Conservation (phyloP, 1,284 basidiomycete genomes). For the Lignosus rhinocerotis region DNA sequence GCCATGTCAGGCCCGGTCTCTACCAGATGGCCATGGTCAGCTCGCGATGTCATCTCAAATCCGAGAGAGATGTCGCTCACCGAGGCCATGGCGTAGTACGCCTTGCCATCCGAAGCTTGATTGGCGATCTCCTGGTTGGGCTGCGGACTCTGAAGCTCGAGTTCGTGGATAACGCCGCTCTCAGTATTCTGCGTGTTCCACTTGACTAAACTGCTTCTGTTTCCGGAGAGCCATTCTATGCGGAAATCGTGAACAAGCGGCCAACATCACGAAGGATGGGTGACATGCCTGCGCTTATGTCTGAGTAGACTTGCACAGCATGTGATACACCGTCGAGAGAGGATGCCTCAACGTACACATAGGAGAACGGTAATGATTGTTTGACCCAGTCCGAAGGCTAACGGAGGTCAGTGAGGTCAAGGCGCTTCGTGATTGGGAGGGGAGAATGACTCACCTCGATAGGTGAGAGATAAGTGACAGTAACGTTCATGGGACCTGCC, state of each 20-base stretch:
- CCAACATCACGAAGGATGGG: constrained; percentile 29
- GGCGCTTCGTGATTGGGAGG: background rate
- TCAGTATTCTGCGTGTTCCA: constrained; percentile 17
- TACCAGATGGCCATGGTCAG: background rate
- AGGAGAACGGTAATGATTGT: constrained; percentile 37
- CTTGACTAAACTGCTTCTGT: constrained; percentile 9
- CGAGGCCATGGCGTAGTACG: constrained; percentile 24
- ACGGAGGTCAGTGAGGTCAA: background rate
- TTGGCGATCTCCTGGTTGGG: constrained; percentile 16
- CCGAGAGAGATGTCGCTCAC: constrained; percentile 1
- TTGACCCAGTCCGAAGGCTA: constrained; percentile 35
- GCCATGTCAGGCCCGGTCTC: constrained; percentile 19
- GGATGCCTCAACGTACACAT: constrained; percentile 32
- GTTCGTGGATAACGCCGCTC: constrained; percentile 19
- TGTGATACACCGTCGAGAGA: constrained; percentile 35
- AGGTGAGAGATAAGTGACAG: constrained; percentile 24
- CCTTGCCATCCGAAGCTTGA: constrained; percentile 27
- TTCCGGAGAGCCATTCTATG: constrained; percentile 24
- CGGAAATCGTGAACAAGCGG: background rate
- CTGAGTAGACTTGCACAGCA: constrained; percentile 35
- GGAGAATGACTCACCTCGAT: constrained; percentile 22
- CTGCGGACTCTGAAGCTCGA: constrained; percentile 18
- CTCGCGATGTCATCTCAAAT: too few relatives aligned
- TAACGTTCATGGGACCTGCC: constrained; percentile 24
- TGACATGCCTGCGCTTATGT: constrained; percentile 34